Conservation (phyloP, 2,329 filamentous ascomycete species). For the Penicillium occitanis region DNA sequence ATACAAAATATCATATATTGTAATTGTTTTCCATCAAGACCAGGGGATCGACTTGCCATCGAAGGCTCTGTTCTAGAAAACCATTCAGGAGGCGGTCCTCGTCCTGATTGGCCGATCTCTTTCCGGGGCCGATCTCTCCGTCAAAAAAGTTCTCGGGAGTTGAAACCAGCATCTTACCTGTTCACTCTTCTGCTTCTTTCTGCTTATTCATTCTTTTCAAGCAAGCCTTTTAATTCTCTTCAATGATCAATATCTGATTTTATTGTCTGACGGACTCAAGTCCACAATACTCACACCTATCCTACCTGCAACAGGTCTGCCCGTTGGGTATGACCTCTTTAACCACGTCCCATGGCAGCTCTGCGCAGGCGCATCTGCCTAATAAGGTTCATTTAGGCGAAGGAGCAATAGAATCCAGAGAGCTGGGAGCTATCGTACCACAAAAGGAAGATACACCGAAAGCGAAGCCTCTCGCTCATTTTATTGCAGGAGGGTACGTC, state of each 20-base stretch:
- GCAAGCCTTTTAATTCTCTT: conserved; percentile 3
- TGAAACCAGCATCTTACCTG: conserved; percentile 1
- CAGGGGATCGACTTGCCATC: not conserved
- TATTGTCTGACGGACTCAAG: conserved; percentile 4
- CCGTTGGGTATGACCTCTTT: conserved; percentile 28
- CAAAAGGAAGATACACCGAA: conserved; percentile 39
- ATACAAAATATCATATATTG: not conserved
- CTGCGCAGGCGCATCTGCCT: conserved; percentile 31
- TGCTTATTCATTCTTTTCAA: conserved; percentile 7
- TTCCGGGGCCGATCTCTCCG: conserved; percentile 11
- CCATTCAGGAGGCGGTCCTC: conserved; percentile 2
- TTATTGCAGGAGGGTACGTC: conserved; percentile 82
- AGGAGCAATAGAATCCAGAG: conserved; percentile 34
- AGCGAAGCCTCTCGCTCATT: conserved; percentile 83
- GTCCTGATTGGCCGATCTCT: conserved; percentile 17
- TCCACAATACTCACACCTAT: not conserved
- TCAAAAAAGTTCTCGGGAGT: conserved; percentile 21
- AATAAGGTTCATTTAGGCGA: conserved; percentile 22
- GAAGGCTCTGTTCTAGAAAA: not conserved
- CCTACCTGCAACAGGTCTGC: not conserved
- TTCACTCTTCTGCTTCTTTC: not conserved
- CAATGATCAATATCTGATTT: conserved; percentile 14
- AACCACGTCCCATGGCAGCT: conserved; percentile 26
- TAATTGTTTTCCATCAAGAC: not conserved
- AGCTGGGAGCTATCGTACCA: conserved; percentile 41